These are phyloP conservation scores for Hydnum rufescens DNA, from an alignment of 768 basidiomycete species.

Conservation along the genomic window DNA sequence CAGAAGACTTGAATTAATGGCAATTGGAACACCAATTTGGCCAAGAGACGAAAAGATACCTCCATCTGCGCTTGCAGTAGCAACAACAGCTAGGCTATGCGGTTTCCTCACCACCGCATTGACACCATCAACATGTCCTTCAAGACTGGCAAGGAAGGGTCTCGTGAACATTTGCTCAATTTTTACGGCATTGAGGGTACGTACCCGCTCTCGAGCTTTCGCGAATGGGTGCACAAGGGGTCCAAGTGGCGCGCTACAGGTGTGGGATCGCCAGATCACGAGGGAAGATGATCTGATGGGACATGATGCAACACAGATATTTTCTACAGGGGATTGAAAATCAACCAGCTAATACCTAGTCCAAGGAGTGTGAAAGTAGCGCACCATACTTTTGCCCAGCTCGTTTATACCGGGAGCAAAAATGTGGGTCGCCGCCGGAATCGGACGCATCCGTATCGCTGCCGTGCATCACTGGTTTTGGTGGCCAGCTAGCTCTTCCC, in stretches of 20 bases:
- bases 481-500: no score
- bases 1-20: no score
- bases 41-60: conserved; percentile 27
- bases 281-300: conserved; percentile 49
- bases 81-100: conserved; percentile 54
- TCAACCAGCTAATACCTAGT: no score
- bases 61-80: conserved; percentile 92
- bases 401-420: no score
- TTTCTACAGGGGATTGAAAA: no score
- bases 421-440: no score
- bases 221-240: conserved; percentile 94
- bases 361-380: no score
- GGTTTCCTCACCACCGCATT: conserved; percentile 62
- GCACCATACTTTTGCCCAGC: no score
- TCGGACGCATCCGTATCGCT: no score
- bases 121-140: conserved; percentile 90
- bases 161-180: conserved; percentile 97
- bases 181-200: conserved; percentile 88
- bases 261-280: conserved; percentile 60
- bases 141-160: conserved; percentile 75
- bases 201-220: conserved; percentile 75
- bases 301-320: conserved; percentile 76
- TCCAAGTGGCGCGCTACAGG: conserved; percentile 84
- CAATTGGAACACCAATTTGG: no score
- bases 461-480: no score